Evolutionary conservation across 495 filamentous ascomycete genomes (phyloP).

Genomic region (Lasiosphaeriaceae sp.): DNA sequence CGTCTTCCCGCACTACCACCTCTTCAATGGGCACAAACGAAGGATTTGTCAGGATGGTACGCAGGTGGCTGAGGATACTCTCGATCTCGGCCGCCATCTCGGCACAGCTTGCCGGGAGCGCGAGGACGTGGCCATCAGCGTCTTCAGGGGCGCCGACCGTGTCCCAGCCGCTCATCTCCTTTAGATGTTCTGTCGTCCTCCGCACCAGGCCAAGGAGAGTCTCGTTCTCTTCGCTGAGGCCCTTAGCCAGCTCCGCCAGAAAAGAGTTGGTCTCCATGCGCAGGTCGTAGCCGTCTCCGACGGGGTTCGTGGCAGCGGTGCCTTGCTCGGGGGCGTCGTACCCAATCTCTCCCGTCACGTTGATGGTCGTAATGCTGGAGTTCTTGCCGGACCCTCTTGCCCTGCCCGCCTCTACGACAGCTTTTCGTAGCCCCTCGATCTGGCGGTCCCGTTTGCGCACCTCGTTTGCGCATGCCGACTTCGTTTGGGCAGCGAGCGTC

Average conservation of each 20-base stretch:
- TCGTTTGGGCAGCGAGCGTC: conserved; percentile 71
- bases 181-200: conserved; percentile 65
- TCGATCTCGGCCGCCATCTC: conserved; percentile 70
- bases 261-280: conserved; percentile 88
- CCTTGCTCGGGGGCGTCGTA: conserved; percentile 21
- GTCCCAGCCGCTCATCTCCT: conserved; percentile 72
- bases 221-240: conserved; percentile 92
- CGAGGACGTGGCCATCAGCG: conserved; percentile 38
- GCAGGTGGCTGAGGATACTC: conserved; percentile 69
- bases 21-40: conserved; percentile 96
- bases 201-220: conserved; percentile 68
- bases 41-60: conserved; percentile 83
- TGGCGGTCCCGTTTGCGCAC: conserved; percentile 87
- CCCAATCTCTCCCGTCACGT: conserved; percentile 43
- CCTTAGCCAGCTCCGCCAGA: conserved; percentile 81
- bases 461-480: conserved; percentile 85
- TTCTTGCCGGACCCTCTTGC: conserved; percentile 45
- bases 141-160: conserved; percentile 19
- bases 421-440: conserved; percentile 81
- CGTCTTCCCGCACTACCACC: conserved; percentile 83
- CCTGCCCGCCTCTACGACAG: conserved; percentile 51
- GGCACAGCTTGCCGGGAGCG: conserved; percentile 60
- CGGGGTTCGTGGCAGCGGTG: conserved; percentile 38
- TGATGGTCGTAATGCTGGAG: conserved; percentile 51
- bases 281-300: conserved; percentile 65